Evolutionary conservation across 805 yeast genomes (phyloP).

Genomic region (Pichia phayaonensis): DNA sequence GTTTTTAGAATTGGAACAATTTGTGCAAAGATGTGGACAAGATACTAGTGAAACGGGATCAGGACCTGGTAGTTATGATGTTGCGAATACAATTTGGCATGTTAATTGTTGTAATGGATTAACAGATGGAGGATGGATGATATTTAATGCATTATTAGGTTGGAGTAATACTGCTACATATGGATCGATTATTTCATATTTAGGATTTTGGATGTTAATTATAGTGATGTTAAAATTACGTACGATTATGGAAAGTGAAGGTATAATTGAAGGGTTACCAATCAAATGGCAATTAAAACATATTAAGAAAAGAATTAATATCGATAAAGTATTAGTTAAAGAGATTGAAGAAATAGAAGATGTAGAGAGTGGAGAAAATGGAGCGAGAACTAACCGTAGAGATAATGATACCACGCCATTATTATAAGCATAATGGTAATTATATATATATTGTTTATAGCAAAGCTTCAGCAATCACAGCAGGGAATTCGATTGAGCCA

Average conservation of each 20-base stretch:
- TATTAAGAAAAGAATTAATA: conserved; percentile 34
- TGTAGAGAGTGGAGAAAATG: not conserved
- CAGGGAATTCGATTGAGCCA: conserved; percentile 56
- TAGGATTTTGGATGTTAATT: conserved; percentile 57
- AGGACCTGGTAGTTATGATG: conserved; percentile 91
- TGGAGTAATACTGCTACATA: conserved; percentile 94
- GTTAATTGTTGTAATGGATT: conserved; percentile 92
- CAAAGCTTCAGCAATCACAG: conserved; percentile 1
- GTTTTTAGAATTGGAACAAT: conserved; percentile 77
- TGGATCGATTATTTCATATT: conserved; percentile 73
- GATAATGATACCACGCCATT: not conserved
- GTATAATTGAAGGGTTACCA: conserved; percentile 57
- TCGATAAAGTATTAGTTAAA: conserved; percentile 20
- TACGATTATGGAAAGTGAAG: conserved; percentile 45
- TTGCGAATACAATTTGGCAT: conserved; percentile 78
- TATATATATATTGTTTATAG: not conserved
- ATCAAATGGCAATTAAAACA: conserved; percentile 49
- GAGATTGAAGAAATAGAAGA: conserved; percentile 17
- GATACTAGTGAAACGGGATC: conserved; percentile 85
- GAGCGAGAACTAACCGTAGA: too few relatives aligned
- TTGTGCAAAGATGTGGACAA: conserved; percentile 70
- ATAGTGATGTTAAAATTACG: conserved; percentile 37
- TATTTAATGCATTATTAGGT: conserved; percentile 79
- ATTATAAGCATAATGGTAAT: not conserved
- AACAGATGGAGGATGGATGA: conserved; percentile 90